phyloP scores from a whole-genome alignment of 2,329 filamentous ascomycete genomes.

The Venturiaceae sp. region DNA sequence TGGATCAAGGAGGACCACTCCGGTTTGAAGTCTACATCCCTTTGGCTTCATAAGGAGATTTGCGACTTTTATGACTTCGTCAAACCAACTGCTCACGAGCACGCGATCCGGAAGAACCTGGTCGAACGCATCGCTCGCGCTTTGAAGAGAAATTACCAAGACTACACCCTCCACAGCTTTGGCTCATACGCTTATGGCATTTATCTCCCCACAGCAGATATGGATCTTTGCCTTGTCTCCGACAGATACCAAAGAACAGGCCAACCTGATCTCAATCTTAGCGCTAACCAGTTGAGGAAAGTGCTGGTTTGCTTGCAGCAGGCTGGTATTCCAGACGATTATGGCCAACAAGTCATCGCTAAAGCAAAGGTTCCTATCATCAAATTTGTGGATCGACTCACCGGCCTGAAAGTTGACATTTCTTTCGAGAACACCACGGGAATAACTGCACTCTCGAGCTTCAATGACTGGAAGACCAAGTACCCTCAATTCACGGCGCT shows the following conservation, averaged over 20 bases:
- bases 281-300: conserved; percentile 31
- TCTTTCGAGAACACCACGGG: conserved; percentile 91
- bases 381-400: conserved; percentile 75
- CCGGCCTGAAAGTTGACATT: conserved; percentile 77
- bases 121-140: conserved; percentile 56
- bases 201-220: conserved; percentile 73
- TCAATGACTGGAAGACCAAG: conserved; percentile 64
- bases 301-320: background rate
- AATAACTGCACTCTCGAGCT: conserved; percentile 69
- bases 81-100: conserved; percentile 66
- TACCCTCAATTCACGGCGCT: conserved; percentile 82
- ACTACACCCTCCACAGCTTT: conserved; percentile 62
- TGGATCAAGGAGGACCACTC: conserved; percentile 3
- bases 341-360: conserved; percentile 53
- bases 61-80: conserved; percentile 83
- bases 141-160: conserved; percentile 48
- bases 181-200: conserved; percentile 86
- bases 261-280: background rate
- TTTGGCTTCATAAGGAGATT: conserved; percentile 79
- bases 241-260: conserved; percentile 5
- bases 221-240: conserved; percentile 81
- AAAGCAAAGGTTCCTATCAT: conserved; percentile 81
- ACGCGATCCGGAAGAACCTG: conserved; percentile 62
- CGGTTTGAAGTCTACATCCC: background rate
- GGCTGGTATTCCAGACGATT: background rate